Base-by-base conservation (phyloP, 176 grass and related monocot genomes). In the Rhynchospora tenuis region DNA sequence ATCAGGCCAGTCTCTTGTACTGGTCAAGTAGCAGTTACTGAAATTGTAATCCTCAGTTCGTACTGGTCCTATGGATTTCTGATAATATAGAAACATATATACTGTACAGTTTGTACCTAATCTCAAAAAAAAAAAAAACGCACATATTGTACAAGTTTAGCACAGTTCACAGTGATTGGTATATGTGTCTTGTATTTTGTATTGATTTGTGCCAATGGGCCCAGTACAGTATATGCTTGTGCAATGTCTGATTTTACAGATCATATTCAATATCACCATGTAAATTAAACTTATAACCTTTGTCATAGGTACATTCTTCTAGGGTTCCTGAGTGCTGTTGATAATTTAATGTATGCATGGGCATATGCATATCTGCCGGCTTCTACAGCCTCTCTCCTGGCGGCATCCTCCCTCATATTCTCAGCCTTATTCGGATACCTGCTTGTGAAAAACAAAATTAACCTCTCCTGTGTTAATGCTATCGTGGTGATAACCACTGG, bases 271-370 rank as follows among this genome's bases (percentile, higher is more conserved):
- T 72, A 20, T 22, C 43, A 7, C 9, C 44, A 20, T 47, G n/a
- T 45, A 7, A 44, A 43, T 2, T 80, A 44, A 7, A 20, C n/a
- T 60, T 62, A 14, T 9, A 43, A 6, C 38, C 11, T 54, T 63
- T 46, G 22, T 63, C 23, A 43, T 62, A 81, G 78, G 78, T 81
- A 94, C 67, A 78, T 70, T 9, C 86, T 98, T 27, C 86, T 98
- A 10, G 95, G 90, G 24, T 79, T 98, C 75, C 90, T 98, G 75
- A 94, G 92, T 51, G 92, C 92, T 33, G 92, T 50, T 9, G 95
- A 94, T 58, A 98, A 98, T 84, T 90, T 98, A 64, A 91, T 98
- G 92, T 98, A 82, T 59, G 95, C 95, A 19, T 98, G 90, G 90
- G 92, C 91, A 0, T 98, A 93, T 76, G 95, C 88, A 0, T 98